Evolutionary conservation across 2,329 filamentous ascomycete genomes (phyloP).

Genomic region (Zarea fungicola): DNA sequence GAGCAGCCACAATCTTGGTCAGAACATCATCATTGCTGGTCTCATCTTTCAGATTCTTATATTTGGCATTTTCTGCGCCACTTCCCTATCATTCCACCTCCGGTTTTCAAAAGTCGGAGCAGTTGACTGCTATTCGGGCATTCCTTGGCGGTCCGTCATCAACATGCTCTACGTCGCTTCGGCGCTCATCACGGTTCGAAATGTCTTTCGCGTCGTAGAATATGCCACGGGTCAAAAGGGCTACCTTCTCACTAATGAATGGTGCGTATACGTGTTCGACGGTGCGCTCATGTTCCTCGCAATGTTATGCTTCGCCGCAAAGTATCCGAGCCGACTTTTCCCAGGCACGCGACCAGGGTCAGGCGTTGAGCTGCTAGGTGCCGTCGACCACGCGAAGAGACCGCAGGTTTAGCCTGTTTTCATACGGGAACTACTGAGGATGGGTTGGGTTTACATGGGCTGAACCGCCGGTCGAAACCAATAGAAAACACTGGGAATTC

Average conservation of each 20-base stretch:
- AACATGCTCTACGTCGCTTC: conserved; percentile 32
- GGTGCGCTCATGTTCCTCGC: conserved; percentile 32
- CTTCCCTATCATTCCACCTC: conserved; percentile 39
- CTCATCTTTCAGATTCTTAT: conserved; percentile 51
- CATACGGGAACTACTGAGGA: too few relatives aligned
- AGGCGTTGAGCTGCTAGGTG: background rate
- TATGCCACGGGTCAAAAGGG: conserved; percentile 35
- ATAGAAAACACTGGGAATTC: too few relatives aligned
- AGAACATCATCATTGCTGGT: conserved; percentile 47
- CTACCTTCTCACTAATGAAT: conserved; percentile 34
- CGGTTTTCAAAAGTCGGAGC: conserved; percentile 10
- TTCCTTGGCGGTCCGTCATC: conserved; percentile 30
- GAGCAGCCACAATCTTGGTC: conserved; percentile 27
- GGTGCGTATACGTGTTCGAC: conserved; percentile 37
- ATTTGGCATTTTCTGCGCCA: conserved; percentile 47
- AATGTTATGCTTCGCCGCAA: conserved; percentile 17
- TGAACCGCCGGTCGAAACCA: too few relatives aligned
- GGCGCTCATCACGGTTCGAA: conserved; percentile 35
- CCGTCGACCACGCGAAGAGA: background rate
- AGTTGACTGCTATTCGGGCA: background rate
- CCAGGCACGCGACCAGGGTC: background rate
- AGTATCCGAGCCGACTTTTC: conserved; percentile 19
- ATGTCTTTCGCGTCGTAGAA: conserved; percentile 41
- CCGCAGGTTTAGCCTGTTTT: too few relatives aligned
- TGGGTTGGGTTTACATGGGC: too few relatives aligned